Evolutionary conservation across 768 basidiomycete genomes (phyloP).

Genomic region (Auricularia cornea): DNA sequence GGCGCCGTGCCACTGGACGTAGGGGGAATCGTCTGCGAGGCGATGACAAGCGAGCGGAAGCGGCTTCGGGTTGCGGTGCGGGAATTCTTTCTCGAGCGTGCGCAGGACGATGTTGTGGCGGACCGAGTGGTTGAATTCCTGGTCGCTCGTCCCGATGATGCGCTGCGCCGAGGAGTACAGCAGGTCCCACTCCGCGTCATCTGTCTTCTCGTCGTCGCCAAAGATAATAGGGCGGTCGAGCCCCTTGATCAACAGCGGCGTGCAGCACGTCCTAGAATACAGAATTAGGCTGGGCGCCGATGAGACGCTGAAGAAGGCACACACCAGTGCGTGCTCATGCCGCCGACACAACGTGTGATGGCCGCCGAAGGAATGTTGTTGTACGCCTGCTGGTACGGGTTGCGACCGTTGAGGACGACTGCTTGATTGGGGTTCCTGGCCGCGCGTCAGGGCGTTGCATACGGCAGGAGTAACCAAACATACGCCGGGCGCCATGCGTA

Average conservation of each 20-base stretch:
- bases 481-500: constrained; percentile 4
- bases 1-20: constrained; percentile 17
- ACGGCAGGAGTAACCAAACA: too few species aligned
- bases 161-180: constrained; percentile 14
- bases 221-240: constrained; percentile 12
- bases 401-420: constrained; percentile 6
- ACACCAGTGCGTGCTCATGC: constrained; percentile 18
- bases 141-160: constrained; percentile 12
- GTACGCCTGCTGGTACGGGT: constrained; percentile 11
- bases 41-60: constrained; percentile 18
- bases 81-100: constrained; percentile 8
- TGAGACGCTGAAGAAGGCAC: too few species aligned
- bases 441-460: not conserved
- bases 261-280: constrained; percentile 13
- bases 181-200: constrained; percentile 8
- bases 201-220: constrained; percentile 1
- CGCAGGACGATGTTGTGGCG: constrained; percentile 17
- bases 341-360: constrained; percentile 19
- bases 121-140: constrained; percentile 16
- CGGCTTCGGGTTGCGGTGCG: constrained; percentile 6
- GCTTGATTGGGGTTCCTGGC: constrained; percentile 1
- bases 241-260: constrained; percentile 9
- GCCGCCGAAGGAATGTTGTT: constrained; percentile 15
- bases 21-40: constrained; percentile 7
- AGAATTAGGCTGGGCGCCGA: not conserved